phyloP scores from a whole-genome alignment of 768 basidiomycete species.

The Suillus tomentosus region DNA sequence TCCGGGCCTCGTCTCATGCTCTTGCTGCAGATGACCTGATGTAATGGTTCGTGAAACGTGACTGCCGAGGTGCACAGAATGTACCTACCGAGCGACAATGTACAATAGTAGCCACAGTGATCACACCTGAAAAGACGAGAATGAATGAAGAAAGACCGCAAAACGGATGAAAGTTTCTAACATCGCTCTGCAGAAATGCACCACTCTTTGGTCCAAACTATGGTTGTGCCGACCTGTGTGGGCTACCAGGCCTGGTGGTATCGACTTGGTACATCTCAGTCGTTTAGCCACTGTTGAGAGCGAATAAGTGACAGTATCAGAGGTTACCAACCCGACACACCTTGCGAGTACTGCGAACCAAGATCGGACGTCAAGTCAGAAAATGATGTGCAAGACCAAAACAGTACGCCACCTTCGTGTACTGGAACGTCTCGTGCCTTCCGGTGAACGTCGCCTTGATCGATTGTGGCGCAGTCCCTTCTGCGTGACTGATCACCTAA shows the following conservation, averaged over 20 bases:
- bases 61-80: too few relatives aligned
- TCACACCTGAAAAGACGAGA: slow-evolving; percentile 41
- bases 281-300: slow-evolving; percentile 47
- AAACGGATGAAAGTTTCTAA: neutral
- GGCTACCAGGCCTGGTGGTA: slow-evolving; percentile 39
- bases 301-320: neutral
- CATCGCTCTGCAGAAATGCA: too few relatives aligned
- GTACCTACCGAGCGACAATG: slow-evolving; percentile 11
- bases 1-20: slow-evolving; percentile 36
- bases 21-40: too few relatives aligned
- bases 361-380: too few relatives aligned
- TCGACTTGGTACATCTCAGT: slow-evolving; percentile 47
- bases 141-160: neutral
- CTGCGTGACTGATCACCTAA: slow-evolving; percentile 51
- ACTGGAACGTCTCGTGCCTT: too few relatives aligned
- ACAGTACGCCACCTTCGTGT: too few relatives aligned
- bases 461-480: too few relatives aligned
- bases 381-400: too few relatives aligned
- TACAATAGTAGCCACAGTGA: slow-evolving; percentile 61
- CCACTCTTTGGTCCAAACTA: slow-evolving; percentile 41
- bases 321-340: slow-evolving; percentile 27
- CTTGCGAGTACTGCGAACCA: too few relatives aligned
- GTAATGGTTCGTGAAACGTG: too few relatives aligned
- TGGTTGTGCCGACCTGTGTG: slow-evolving; percentile 55
- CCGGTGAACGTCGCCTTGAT: too few relatives aligned